Base-by-base conservation (phyloP, 371 early-diverging fungal genomes). In the Rhizopus microsporus region DNA sequence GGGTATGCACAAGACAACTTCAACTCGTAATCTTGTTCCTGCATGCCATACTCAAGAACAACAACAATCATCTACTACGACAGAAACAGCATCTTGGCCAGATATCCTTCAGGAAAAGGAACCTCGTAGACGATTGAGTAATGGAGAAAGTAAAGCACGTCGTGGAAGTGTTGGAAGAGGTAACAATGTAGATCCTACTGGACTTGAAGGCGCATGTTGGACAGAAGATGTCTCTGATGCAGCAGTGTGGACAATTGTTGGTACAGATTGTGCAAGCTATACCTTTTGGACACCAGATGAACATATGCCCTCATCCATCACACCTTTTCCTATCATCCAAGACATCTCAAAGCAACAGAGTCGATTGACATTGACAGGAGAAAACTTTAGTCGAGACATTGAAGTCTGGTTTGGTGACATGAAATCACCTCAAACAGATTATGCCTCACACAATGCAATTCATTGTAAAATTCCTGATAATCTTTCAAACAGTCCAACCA, bases 211-310 rank as follows among this genome's bases (percentile, higher is more conserved):
- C 35, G 72, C 79, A 17, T 75, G 83, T 52, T 91, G 92, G 92
- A 81, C 84, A 33, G 90, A 90, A 69, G 92, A 93, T 71, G 92
- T 92, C 32, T 86, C 89, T 4, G 93, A 93, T 74, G 82, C 84
- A 12, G 88, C 92, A 2, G 91, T 93, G 3, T 93, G 93, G 93
- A 93, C 93, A 7, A 88, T 92, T 66, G 93, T 92, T 15, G 91
- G 92, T 49, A 90, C 91, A 0, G 88, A 90, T 59, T 89, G 88
- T 54, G 88, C 89, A 5, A 84, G 78, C 23, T 90, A 90, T 67
- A 86, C 88, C 54, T 89, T 90, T 56, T 84, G 82, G 75, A 82
- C 83, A 29, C 85, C 88, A 35, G 17, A 62, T 15, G 29, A 43
- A 48, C 62, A 13, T 40, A 60, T 39, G 33, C 48, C 54, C 7